Evolutionary conservation across 371 early-diverging fungal genomes (phyloP).

Genomic region (Zancudomyces culisetae): DNA sequence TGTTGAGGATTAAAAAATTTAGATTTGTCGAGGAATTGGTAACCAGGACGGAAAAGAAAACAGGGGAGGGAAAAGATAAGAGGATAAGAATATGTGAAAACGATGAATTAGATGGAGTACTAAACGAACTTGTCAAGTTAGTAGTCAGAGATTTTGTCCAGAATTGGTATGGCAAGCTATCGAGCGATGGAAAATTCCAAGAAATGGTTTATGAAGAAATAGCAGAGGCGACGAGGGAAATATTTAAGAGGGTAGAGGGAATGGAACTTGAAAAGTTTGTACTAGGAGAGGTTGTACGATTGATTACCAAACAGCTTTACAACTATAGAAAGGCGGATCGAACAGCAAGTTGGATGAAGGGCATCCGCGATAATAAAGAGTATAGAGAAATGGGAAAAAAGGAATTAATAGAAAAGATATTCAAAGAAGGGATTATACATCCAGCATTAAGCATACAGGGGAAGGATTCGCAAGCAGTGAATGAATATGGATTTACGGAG

Average conservation of each 20-base stretch:
- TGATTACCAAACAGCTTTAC: slow-evolving; percentile 42
- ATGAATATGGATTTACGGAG: slow-evolving; percentile 9
- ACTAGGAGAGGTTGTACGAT: slow-evolving; percentile 37
- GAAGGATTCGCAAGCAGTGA: slow-evolving; percentile 31
- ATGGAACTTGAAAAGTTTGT: slow-evolving; percentile 38
- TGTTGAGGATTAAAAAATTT: not conserved
- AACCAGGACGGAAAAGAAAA: not conserved
- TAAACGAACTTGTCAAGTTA: slow-evolving; percentile 11
- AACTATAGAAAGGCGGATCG: slow-evolving; percentile 33
- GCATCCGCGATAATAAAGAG: not conserved
- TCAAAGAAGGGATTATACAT: not conserved
- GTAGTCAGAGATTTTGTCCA: slow-evolving; percentile 27
- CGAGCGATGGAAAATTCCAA: slow-evolving; percentile 20
- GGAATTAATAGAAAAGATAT: slow-evolving; percentile 26
- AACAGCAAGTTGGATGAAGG: not conserved
- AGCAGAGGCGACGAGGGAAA: slow-evolving; percentile 5
- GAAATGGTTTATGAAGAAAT: slow-evolving; percentile 12
- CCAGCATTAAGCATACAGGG: slow-evolving; percentile 3
- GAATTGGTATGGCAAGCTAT: slow-evolving; percentile 24
- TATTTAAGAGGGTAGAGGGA: slow-evolving; percentile 9
- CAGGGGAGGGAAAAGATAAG: not conserved
- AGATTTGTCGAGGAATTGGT: not conserved
- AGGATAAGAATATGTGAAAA: not conserved
- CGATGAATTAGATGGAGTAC: not conserved
- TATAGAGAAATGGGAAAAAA: not conserved